A percentile compares a stretch with the other conserved stretches of the same genome.
Conservation (phyloP, 2,329 filamentous ascomycete genomes). For the Aurifilum marmelostoma region DNA sequence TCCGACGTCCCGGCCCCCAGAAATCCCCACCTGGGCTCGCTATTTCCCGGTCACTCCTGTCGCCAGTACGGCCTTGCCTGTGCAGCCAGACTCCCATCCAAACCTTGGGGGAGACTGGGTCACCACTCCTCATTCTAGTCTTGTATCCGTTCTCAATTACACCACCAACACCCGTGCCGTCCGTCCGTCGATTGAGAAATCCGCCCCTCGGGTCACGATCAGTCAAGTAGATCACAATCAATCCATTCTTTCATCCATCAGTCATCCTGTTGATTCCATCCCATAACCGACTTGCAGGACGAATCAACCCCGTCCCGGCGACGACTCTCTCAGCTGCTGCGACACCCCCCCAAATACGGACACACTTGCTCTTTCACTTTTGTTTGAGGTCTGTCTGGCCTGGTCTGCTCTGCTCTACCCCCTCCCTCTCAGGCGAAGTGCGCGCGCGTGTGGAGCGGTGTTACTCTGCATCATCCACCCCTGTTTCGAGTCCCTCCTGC, state of each 20-base stretch:
- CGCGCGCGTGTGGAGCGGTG: slow-evolving; percentile 12
- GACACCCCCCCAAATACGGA: background rate
- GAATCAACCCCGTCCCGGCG: slow-evolving; percentile 5
- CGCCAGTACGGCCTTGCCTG: slow-evolving; percentile 1
- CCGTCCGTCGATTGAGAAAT: background rate
- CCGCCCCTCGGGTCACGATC: background rate
- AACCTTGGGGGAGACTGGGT: background rate
- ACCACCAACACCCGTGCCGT: background rate
- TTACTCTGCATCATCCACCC: slow-evolving; percentile 18
- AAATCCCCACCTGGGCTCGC: background rate
- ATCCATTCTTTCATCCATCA: background rate
- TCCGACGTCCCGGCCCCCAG: background rate
- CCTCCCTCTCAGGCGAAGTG: background rate
- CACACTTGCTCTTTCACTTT: background rate
- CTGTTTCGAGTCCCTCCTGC: slow-evolving; percentile 23
- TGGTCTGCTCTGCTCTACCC: slow-evolving; percentile 8
- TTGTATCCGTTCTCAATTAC: slow-evolving; percentile 9
- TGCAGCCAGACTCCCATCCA: background rate
- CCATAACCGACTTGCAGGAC: background rate
- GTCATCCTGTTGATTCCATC: background rate
- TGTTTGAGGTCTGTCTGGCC: slow-evolving; percentile 10
- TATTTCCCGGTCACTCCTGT: slow-evolving; percentile 6
- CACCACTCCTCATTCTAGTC: background rate
- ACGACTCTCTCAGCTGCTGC: background rate
- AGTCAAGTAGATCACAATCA: background rate